Evolutionary conservation across 192 early-diverging fungal genomes (phyloP).

Genomic region (Pilobolus umbonatus): DNA sequence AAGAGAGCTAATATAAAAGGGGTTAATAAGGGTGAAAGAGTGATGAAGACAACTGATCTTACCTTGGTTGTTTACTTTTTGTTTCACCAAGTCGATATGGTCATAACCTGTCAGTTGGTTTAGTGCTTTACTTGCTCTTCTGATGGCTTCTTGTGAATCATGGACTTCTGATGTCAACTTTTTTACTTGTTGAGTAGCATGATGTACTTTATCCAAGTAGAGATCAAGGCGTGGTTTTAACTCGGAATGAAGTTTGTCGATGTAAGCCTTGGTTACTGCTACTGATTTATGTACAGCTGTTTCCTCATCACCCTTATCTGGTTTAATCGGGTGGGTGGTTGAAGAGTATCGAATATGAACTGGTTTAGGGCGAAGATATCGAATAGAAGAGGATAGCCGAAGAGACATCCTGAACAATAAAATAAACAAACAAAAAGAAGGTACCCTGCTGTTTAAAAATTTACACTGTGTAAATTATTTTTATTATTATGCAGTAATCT

Average conservation of each 20-base stretch:
- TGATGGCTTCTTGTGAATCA: conserved; percentile 30
- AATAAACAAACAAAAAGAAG: no score
- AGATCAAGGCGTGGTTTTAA: conserved; percentile 6
- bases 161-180: conserved; percentile 15
- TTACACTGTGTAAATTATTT: no score
- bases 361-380: no score
- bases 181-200: conserved; percentile 12
- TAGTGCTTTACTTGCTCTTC: conserved; percentile 39
- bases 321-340: no score
- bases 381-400: no score
- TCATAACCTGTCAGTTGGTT: conserved; percentile 73
- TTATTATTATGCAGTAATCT: no score
- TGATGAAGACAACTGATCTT: background rate
- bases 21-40: background rate
- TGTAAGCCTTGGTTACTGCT: conserved; percentile 6
- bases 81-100: conserved; percentile 59
- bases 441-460: no score
- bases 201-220: conserved; percentile 3
- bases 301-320: background rate
- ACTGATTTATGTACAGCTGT: background rate
- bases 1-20: conserved; percentile 22
- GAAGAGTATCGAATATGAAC: no score
- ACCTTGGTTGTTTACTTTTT: conserved; percentile 57
- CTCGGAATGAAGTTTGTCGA: conserved; percentile 10
- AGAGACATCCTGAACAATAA: no score